These are phyloP conservation scores for Phialophora chinensis DNA, from an alignment of 2,329 filamentous ascomycete genomes.

Conservation along the genomic window DNA sequence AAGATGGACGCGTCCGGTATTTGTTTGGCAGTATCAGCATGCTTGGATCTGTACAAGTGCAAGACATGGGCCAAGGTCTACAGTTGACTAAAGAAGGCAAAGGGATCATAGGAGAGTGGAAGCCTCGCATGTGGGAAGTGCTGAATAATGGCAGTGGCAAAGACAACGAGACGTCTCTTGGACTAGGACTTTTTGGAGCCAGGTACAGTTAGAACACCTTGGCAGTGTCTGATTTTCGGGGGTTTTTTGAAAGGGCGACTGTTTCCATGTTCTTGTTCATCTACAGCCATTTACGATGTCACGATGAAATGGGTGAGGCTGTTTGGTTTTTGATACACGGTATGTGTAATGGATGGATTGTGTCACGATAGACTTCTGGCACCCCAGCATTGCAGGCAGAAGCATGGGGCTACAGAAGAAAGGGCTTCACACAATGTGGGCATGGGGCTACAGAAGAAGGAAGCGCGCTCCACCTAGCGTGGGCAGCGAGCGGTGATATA, in stretches of 20 bases:
- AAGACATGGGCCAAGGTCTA: conserved; percentile 36
- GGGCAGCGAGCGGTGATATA: neutral
- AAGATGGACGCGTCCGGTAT: conserved; percentile 30
- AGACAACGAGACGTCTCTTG: conserved; percentile 38
- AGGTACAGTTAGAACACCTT: conserved; percentile 23
- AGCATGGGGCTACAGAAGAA: neutral
- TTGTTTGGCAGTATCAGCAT: conserved; percentile 38
- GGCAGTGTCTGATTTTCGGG: neutral
- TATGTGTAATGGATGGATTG: neutral
- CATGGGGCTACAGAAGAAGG: neutral
- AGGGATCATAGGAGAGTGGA: conserved; percentile 38
- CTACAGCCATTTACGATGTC: conserved; percentile 2
- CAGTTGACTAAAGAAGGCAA: conserved; percentile 36
- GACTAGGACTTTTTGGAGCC: conserved; percentile 39
- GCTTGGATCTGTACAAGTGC: conserved; percentile 30
- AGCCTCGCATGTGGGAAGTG: conserved; percentile 39
- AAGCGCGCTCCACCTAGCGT: neutral
- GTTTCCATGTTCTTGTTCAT: conserved; percentile 4
- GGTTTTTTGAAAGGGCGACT: neutral
- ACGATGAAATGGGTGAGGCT: neutral
- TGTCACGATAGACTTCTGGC: neutral
- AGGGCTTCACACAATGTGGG: neutral
- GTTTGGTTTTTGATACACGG: neutral
- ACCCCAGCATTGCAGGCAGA: neutral
- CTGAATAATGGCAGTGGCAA: conserved; percentile 38